Evolutionary conservation across 331 rosid genomes (phyloP).

Genomic region (Stylosanthes scabra): DNA sequence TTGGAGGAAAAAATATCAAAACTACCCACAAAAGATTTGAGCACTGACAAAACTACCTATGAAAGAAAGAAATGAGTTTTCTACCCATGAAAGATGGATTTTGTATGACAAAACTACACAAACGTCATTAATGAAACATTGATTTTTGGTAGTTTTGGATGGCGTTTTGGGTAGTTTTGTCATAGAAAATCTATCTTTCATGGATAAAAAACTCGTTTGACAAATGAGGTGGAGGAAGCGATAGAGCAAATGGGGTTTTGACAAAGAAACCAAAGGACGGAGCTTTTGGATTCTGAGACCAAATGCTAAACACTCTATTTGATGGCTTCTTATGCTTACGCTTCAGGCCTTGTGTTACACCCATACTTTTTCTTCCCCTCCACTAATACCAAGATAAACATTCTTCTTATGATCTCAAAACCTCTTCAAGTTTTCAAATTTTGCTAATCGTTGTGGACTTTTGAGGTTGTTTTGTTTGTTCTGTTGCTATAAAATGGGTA

Average conservation of each 20-base stretch:
- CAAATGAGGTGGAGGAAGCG: constrained; percentile 45
- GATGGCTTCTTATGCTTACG: constrained; percentile 78
- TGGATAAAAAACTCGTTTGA: too few species aligned
- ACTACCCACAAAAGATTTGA: too few species aligned
- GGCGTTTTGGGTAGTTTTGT: too few species aligned
- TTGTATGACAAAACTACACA: too few species aligned
- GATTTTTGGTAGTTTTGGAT: too few species aligned
- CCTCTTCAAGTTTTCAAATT: constrained; percentile 5
- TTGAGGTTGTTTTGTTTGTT: neutral
- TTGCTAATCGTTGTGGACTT: constrained; percentile 3
- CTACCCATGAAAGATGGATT: too few species aligned
- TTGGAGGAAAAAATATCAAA: too few species aligned
- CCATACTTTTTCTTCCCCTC: constrained; percentile 44
- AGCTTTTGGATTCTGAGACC: constrained; percentile 36
- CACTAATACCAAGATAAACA: constrained; percentile 56
- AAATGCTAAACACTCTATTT: constrained; percentile 60
- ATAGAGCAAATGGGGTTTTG: constrained; percentile 49
- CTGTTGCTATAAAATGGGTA: too few species aligned
- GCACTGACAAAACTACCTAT: too few species aligned
- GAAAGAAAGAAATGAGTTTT: too few species aligned
- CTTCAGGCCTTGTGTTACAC: constrained; percentile 59
- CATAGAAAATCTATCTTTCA: too few species aligned
- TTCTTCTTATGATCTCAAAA: constrained; percentile 2
- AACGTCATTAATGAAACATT: too few species aligned
- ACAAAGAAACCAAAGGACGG: constrained; percentile 40